A percentile compares a stretch with the other conserved stretches of the same genome.
Evolutionary conservation across 2,329 filamentous ascomycete species (phyloP).

Genomic region (Paecilomyces sp.): DNA sequence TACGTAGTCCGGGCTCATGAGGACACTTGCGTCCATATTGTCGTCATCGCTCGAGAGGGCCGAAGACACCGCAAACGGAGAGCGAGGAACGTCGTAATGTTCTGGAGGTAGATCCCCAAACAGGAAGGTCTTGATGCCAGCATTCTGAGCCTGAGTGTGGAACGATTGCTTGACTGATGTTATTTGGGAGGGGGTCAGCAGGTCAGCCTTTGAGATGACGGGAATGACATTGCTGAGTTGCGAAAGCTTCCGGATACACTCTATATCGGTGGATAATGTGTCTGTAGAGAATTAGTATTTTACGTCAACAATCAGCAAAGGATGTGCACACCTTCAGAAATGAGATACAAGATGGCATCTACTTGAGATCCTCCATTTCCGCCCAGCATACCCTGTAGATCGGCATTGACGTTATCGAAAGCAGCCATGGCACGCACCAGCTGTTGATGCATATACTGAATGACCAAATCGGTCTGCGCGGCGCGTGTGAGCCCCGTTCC

Average conservation of each 20-base stretch:
- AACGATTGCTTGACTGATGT: slow-evolving; percentile 50
- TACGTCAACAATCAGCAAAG: background rate
- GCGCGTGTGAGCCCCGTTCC: slow-evolving; percentile 45
- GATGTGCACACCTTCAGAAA: slow-evolving; percentile 59
- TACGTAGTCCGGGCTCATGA: slow-evolving; percentile 89
- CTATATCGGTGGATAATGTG: slow-evolving; percentile 57
- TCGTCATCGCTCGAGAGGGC: slow-evolving; percentile 64
- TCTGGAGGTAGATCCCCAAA: slow-evolving; percentile 45
- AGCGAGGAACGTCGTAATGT: slow-evolving; percentile 21
- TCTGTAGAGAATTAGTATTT: slow-evolving; percentile 32
- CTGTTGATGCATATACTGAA: slow-evolving; percentile 67
- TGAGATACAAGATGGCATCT: slow-evolving; percentile 77
- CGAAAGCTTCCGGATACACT: slow-evolving; percentile 63
- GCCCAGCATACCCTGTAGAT: slow-evolving; percentile 70
- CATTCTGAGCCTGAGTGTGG: slow-evolving; percentile 24
- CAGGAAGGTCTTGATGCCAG: slow-evolving; percentile 58
- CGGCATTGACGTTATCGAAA: slow-evolving; percentile 58
- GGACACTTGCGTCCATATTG: slow-evolving; percentile 81
- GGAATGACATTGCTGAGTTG: slow-evolving; percentile 78
- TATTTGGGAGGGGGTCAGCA: slow-evolving; percentile 53
- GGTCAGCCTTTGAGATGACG: slow-evolving; percentile 70
- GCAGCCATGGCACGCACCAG: slow-evolving; percentile 58
- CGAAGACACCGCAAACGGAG: slow-evolving; percentile 72
- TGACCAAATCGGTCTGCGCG: slow-evolving; percentile 52
- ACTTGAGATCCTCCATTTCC: slow-evolving; percentile 77